Base-by-base conservation (phyloP, 31 red algal genomes). In the Asparagopsis taxiformis region DNA sequence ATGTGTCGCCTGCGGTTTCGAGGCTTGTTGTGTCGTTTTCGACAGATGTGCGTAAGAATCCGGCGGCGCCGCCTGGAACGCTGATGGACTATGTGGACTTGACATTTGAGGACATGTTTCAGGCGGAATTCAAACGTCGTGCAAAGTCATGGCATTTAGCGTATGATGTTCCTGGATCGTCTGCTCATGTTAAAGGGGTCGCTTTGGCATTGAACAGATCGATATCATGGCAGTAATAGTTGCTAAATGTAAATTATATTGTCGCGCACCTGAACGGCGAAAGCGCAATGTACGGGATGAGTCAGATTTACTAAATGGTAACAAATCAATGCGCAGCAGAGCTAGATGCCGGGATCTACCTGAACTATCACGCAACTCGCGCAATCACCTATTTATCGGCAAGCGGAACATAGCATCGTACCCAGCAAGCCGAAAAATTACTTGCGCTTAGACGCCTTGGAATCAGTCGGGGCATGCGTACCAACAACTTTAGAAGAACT, bases 401-500 rank as follows among this genome's bases (percentile, higher is more conserved):
- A n/a, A n/a, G n/a, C n/a, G n/a, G n/a, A n/a, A n/a, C n/a, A n/a
- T n/a, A n/a, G n/a, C n/a, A n/a, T n/a, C n/a, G n/a, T n/a, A n/a
- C n/a, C 52, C 52, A 19, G 52, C 7, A 62, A 1, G 34, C 6
- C 59, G 23, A 55, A 41, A 72, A 85, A 55, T 88, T 86, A 94
- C 91, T 89, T 91, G 58, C 94, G 80, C 69, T 80, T 80, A 6
- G 88, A 77, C 13, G 94, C 94, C 71, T 92, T 92, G 32, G 94
- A 97, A 41, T 97, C 94, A 41, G 89, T 92, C 3, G 94, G 94
- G 56, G 94, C 88, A 44, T 97, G 94, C 57, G 94, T 97, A 21
- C 77, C 80, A 30, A 98, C 94, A 22, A 98, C 85, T 44, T 72
- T 85, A 34, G 80, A 88, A n/a, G 71, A 48, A 30, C 72, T 63